A percentile compares a stretch with the other conserved stretches of the same genome.
Conservation (phyloP, 2,329 filamentous ascomycete species). For the Acrodontium crateriforme region DNA sequence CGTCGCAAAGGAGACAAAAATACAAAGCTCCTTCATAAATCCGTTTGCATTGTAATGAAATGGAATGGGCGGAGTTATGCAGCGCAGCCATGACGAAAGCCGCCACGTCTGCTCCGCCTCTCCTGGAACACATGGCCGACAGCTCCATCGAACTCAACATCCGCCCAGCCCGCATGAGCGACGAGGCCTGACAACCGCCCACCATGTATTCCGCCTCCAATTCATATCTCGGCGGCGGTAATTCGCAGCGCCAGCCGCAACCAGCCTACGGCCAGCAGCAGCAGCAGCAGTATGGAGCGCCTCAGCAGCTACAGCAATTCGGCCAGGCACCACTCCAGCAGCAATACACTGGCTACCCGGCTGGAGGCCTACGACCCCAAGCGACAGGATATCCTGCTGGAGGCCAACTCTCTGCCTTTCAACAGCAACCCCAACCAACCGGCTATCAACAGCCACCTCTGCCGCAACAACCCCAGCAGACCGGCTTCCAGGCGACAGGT, state of each 20-base stretch:
- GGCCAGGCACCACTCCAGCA: conserved; percentile 43
- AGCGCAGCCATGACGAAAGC: too few relatives aligned
- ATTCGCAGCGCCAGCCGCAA: conserved; percentile 57
- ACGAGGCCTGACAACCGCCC: conserved; percentile 3
- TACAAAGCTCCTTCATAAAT: too few relatives aligned
- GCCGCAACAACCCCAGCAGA: conserved; percentile 34
- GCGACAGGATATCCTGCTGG: conserved; percentile 21
- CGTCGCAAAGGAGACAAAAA: too few relatives aligned
- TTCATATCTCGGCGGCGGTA: conserved; percentile 68
- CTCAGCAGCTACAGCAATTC: conserved; percentile 35
- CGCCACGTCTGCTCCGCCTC: too few relatives aligned
- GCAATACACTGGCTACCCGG: conserved; percentile 54
- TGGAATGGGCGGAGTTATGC: too few relatives aligned
- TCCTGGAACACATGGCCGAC: too few relatives aligned
- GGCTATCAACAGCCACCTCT: conserved; percentile 36
- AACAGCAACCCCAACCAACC: conserved; percentile 22
- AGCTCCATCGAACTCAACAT: too few relatives aligned
- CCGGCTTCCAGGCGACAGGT: conserved; percentile 34
- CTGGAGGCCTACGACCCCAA: conserved; percentile 22
- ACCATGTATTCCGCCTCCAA: conserved; percentile 84
- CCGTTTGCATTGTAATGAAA: too few relatives aligned
- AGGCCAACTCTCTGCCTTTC: conserved; percentile 21
- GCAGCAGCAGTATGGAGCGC: conserved; percentile 37
- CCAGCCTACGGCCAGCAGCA: conserved; percentile 42
- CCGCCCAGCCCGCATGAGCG: too few relatives aligned